A percentile compares a stretch with the other conserved stretches of the same genome.
These are phyloP conservation scores for Lactarius deliciosus DNA, from an alignment of 768 basidiomycete species.

Conservation along the genomic window DNA sequence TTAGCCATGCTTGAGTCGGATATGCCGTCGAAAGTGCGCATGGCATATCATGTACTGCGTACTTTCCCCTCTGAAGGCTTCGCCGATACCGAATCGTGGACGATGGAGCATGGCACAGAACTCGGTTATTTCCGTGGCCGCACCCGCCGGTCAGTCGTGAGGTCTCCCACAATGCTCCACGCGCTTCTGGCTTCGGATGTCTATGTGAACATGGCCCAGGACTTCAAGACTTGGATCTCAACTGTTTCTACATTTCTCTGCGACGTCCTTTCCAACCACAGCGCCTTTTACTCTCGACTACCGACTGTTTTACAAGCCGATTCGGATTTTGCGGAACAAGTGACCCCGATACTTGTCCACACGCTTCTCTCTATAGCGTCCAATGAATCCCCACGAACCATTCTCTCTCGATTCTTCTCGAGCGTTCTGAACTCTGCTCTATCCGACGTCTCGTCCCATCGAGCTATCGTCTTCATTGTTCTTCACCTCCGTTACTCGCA, in stretches of 20 bases:
- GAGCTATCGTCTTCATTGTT: conserved; percentile 68
- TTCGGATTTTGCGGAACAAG: conserved; percentile 56
- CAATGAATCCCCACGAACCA: conserved; percentile 33
- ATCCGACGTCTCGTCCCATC: conserved; percentile 46
- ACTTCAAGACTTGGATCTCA: conserved; percentile 66
- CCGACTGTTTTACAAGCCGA: conserved; percentile 55
- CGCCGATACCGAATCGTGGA: conserved; percentile 16
- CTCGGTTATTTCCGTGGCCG: conserved; percentile 34
- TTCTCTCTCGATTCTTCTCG: conserved; percentile 56
- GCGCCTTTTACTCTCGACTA: conserved; percentile 70
- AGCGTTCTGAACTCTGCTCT: conserved; percentile 45
- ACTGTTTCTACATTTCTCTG: conserved; percentile 55
- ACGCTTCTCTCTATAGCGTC: conserved; percentile 46
- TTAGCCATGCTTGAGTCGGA: conserved; percentile 27
- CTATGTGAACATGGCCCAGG: conserved; percentile 42
- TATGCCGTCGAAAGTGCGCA: conserved; percentile 24
- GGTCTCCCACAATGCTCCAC: conserved; percentile 40
- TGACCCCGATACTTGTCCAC: conserved; percentile 77
- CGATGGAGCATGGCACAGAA: conserved; percentile 29
- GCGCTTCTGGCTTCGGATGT: conserved; percentile 39
- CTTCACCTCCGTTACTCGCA: conserved; percentile 76
- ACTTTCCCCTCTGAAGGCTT: conserved; percentile 23
- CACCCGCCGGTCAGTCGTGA: conserved; percentile 25
- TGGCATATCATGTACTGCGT: conserved; percentile 28
- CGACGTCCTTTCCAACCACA: conserved; percentile 52